These are phyloP conservation scores for Aspergillus hiratsukae DNA, from an alignment of 2,329 filamentous ascomycete genomes.

Conservation along the genomic window DNA sequence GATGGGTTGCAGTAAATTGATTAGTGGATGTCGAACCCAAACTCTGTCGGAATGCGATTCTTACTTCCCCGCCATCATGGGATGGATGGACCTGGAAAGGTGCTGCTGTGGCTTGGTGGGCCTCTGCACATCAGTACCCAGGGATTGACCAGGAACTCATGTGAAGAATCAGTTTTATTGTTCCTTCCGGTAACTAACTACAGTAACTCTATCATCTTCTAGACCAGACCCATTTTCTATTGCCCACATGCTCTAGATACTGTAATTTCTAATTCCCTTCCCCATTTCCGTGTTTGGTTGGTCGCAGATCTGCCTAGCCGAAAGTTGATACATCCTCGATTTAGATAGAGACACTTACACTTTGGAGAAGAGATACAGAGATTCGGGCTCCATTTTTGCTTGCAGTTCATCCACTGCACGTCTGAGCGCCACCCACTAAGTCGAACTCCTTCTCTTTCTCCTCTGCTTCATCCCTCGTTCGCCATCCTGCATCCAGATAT, in stretches of 20 bases:
- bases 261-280: conserved; percentile 12
- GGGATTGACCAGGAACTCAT: not conserved
- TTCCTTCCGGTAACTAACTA: not conserved
- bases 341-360: conserved; percentile 1
- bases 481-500: conserved; percentile 26
- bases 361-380: not conserved
- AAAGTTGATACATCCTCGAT: conserved; percentile 22
- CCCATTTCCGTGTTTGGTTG: conserved; percentile 18
- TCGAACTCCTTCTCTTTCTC: conserved; percentile 1
- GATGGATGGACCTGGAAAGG: not conserved
- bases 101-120: not conserved
- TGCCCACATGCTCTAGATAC: conserved; percentile 8
- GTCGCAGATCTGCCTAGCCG: conserved; percentile 14
- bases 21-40: conserved; percentile 10
- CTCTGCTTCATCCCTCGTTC: conserved; percentile 18
- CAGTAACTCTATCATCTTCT: not conserved
- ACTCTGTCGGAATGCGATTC: conserved; percentile 19
- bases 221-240: conserved; percentile 2
- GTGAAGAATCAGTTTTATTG: not conserved
- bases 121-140: not conserved
- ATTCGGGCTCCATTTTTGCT: conserved; percentile 1
- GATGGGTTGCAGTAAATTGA: conserved; percentile 1
- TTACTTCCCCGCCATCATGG: conserved; percentile 18
- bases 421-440: conserved; percentile 15
- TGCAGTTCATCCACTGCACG: conserved; percentile 14